Conservation (phyloP, 1,284 basidiomycete genomes). For the Ganoderma meredithae region DNA sequence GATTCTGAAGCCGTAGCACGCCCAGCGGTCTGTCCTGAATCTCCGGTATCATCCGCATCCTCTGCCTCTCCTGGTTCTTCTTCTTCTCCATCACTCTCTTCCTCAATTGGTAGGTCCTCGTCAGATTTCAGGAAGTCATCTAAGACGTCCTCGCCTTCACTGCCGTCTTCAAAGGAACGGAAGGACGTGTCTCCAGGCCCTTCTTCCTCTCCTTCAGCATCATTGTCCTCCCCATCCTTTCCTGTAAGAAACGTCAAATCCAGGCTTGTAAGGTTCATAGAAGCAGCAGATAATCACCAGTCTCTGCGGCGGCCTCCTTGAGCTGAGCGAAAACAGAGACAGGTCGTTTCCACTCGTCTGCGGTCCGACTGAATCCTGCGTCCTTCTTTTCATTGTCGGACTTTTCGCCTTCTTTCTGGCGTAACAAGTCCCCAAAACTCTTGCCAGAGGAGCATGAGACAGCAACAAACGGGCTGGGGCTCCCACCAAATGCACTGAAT, state of each 20-base stretch:
- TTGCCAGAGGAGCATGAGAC: conserved; percentile 37
- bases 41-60: background rate
- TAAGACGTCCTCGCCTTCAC: conserved; percentile 36
- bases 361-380: conserved; percentile 25
- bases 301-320: conserved; percentile 20
- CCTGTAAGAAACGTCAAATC: background rate
- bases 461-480: conserved; percentile 52
- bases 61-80: conserved; percentile 44
- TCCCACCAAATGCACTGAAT: conserved; percentile 57
- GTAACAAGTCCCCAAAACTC: conserved; percentile 52
- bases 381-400: conserved; percentile 23
- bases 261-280: background rate
- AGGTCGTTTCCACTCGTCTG: conserved; percentile 33
- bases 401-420: conserved; percentile 39
- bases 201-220: conserved; percentile 35
- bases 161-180: conserved; percentile 26
- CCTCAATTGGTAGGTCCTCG: conserved; percentile 26
- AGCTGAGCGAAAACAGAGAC: conserved; percentile 35
- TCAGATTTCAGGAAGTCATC: conserved; percentile 34
- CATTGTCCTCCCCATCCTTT: conserved; percentile 30
- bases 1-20: conserved; percentile 31
- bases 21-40: background rate
- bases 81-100: conserved; percentile 40
- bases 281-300: conserved; percentile 12
- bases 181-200: conserved; percentile 32